Base-by-base conservation (phyloP, 768 basidiomycete species). In the Naematelia aurantialba region DNA sequence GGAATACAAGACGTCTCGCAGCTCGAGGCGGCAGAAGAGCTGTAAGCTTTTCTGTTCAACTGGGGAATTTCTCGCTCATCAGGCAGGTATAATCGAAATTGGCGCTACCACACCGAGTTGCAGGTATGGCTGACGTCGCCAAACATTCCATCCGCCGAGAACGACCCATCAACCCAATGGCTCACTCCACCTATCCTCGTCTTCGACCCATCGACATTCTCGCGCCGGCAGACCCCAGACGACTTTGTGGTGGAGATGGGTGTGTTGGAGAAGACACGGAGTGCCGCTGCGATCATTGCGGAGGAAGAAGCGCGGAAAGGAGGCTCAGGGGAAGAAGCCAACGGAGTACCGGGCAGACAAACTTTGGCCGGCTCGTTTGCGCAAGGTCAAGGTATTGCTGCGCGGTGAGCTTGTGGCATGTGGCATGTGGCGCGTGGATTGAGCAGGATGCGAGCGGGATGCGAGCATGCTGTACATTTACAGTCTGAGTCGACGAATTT, bases 61-160 rank as follows among this genome's bases (percentile, higher is more conserved):
- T 57, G 21, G 13, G 21, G 30, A 2, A 29, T 48, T 56, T 19
- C 22, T 45, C 42, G n/a, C n/a, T n/a, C n/a, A n/a, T n/a, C n/a
- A 22, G 58, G 46, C 67, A 93, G 91, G 72, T 94, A 85, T 82
- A 88, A 89, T 76, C 87, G 91, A 61, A 92, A 91, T 77, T 98
- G 93, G 92, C 82, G 93, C 60, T 96, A 88, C 78, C 92, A 96
- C 84, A 96, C 92, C 76, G 89, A 91, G 68, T 81, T 89, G 51
- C 86, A 86, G 44, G 77, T 89, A 83, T 85, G 86, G 86, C 79
- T 96, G 78, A 55, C 31, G 5, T 46, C 54, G 39, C 19, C 54
- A 55, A 55, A 12, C 42, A 48, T 49, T 13, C 19, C 54, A 1
- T 49, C 42, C 44, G 14, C 13, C 29, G 22, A 50, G 39, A 21